phyloP scores from a whole-genome alignment of 805 yeast genomes.

The Cyberlindnera galapagoensis region DNA sequence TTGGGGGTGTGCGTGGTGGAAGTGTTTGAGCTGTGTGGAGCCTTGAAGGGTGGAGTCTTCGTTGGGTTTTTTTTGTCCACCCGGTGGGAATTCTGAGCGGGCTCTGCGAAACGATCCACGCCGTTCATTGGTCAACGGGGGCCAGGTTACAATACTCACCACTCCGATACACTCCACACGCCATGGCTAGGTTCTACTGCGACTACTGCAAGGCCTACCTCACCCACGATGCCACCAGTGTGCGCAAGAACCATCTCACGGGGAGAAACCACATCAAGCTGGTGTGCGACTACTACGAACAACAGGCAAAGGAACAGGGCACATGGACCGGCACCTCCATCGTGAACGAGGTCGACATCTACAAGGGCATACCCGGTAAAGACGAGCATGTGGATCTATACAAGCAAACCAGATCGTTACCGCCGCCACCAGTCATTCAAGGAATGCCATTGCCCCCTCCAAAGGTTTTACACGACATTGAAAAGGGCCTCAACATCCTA shows the following conservation, averaged over 20 bases:
- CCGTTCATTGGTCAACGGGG: no score
- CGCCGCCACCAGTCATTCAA: constrained; percentile 22
- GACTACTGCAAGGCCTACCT: constrained; percentile 78
- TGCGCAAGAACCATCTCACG: constrained; percentile 67
- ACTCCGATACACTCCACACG: neutral
- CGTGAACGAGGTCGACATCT: constrained; percentile 14
- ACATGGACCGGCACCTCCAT: constrained; percentile 26
- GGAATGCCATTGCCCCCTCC: constrained; percentile 23
- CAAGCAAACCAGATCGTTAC: constrained; percentile 15
- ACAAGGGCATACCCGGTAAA: constrained; percentile 29
- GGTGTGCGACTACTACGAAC: constrained; percentile 70
- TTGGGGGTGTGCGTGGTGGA: neutral
- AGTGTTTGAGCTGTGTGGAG: neutral
- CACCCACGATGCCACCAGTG: constrained; percentile 87
- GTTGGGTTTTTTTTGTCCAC: neutral
- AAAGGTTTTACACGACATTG: constrained; percentile 13
- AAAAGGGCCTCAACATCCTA: constrained; percentile 12
- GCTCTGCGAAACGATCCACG: no score
- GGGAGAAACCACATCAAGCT: constrained; percentile 72
- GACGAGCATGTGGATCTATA: constrained; percentile 10
- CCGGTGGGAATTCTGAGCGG: constrained; percentile 1
- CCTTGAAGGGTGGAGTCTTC: neutral
- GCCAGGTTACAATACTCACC: no score
- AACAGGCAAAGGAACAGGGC: constrained; percentile 28
- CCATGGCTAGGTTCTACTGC: constrained; percentile 68